These are phyloP conservation scores for Erodium maritimum DNA, from an alignment of 345 rosid genomes.

Conservation along the genomic window DNA sequence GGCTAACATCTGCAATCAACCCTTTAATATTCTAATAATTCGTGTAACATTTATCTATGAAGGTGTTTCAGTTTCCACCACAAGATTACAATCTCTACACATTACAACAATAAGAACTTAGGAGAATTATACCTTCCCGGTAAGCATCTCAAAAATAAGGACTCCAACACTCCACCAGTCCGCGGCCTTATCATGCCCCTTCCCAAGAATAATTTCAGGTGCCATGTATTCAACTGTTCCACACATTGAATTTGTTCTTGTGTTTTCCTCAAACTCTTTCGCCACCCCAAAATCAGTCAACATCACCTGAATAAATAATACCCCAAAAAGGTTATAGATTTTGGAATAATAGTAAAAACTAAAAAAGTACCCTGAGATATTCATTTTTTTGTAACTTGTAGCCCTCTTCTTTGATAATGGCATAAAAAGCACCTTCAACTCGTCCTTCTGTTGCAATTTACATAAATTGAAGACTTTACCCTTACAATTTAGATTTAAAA, in stretches of 20 bases:
- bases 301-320: slow-evolving; percentile 35
- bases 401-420: too few relatives aligned
- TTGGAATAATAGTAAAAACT: too few relatives aligned
- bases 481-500: too few relatives aligned
- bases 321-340: slow-evolving; percentile 4
- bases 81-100: background rate
- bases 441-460: too few relatives aligned
- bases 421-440: too few relatives aligned
- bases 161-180: slow-evolving; percentile 99
- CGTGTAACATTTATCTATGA: background rate
- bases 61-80: slow-evolving; percentile 1
- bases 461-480: too few relatives aligned
- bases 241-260: slow-evolving; percentile 80
- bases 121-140: slow-evolving; percentile 49
- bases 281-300: slow-evolving; percentile 91
- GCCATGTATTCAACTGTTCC: slow-evolving; percentile 96
- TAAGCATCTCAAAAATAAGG: slow-evolving; percentile 85
- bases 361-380: too few relatives aligned
- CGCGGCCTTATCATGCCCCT: slow-evolving; percentile 87
- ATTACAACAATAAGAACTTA: background rate
- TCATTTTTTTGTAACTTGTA: too few relatives aligned
- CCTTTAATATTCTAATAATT: too few relatives aligned
- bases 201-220: slow-evolving; percentile 82
- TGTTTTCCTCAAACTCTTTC: slow-evolving; percentile 71
- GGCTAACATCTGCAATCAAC: too few relatives aligned